These are phyloP conservation scores for Populus euphratica DNA, from an alignment of 345 rosid species.

Conservation along the genomic window DNA sequence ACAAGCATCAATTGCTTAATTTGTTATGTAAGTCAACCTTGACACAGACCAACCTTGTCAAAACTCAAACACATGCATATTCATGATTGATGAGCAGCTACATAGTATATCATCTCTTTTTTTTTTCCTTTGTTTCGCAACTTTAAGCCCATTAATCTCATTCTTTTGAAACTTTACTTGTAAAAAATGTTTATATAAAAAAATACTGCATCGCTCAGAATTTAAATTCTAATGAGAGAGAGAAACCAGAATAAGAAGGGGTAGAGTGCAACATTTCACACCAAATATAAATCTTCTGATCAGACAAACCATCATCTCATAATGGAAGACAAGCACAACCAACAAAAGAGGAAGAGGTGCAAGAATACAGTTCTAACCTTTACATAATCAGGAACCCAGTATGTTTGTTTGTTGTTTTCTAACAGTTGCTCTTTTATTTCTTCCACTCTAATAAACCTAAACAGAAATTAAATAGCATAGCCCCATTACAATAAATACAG, in stretches of 20 bases:
- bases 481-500: not conserved
- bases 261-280: not conserved
- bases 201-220: not conserved
- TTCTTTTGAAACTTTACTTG: not conserved
- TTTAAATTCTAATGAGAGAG: not conserved
- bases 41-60: not conserved
- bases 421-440: constrained; percentile 66
- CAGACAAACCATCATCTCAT: not conserved
- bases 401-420: constrained; percentile 76
- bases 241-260: no score
- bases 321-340: not conserved
- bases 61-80: not conserved
- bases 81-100: not conserved
- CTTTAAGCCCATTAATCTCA: not conserved
- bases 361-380: constrained; percentile 53
- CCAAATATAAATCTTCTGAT: not conserved
- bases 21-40: not conserved
- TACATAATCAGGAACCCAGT: constrained; percentile 98
- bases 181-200: no score
- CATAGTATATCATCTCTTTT: no score
- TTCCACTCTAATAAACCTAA: constrained; percentile 94
- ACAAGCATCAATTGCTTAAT: not conserved
- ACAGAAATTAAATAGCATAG: not conserved
- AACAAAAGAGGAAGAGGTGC: not conserved
- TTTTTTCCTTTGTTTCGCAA: not conserved